Percentiles rank a stretch among this genome's conserved stretches.
Conservation (phyloP, 306 rosid genomes). For the Acacia melanoxylon region DNA sequence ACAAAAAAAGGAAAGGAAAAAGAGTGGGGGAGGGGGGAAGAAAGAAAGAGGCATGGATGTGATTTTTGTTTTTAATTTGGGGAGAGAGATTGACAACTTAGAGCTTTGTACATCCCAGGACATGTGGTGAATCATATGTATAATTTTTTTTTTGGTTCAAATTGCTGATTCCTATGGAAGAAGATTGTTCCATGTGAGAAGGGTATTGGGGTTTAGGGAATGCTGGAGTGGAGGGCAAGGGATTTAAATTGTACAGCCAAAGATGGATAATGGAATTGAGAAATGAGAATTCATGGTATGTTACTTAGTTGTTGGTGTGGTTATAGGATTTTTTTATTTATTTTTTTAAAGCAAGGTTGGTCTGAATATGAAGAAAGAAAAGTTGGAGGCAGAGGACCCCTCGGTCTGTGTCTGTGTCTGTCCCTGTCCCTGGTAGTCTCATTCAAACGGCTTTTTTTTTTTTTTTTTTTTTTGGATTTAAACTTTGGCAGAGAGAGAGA, state of each 20-base stretch:
- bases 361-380: constrained; percentile 40
- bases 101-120: constrained; percentile 38
- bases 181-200: constrained; percentile 37
- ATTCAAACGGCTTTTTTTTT: constrained; percentile 42
- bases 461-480: not conserved
- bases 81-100: constrained; percentile 25
- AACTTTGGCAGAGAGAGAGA: constrained; percentile 46
- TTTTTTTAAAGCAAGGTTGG: constrained; percentile 26
- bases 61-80: constrained; percentile 11
- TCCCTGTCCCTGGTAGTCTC: constrained; percentile 26
- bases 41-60: not conserved
- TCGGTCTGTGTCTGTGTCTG: constrained; percentile 19
- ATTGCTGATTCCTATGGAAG: constrained; percentile 31
- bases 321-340: not conserved
- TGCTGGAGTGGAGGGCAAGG: not conserved
- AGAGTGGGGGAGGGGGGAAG: not conserved
- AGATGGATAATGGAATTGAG: constrained; percentile 44
- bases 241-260: constrained; percentile 46
- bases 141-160: constrained; percentile 1
- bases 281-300: constrained; percentile 35
- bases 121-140: constrained; percentile 29
- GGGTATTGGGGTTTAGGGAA: constrained; percentile 24
- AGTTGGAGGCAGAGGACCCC: constrained; percentile 34
- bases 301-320: not conserved
- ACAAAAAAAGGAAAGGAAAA: not conserved